Conservation (phyloP, 148 eudicot genomes). For the Amaranthus cruentus region DNA sequence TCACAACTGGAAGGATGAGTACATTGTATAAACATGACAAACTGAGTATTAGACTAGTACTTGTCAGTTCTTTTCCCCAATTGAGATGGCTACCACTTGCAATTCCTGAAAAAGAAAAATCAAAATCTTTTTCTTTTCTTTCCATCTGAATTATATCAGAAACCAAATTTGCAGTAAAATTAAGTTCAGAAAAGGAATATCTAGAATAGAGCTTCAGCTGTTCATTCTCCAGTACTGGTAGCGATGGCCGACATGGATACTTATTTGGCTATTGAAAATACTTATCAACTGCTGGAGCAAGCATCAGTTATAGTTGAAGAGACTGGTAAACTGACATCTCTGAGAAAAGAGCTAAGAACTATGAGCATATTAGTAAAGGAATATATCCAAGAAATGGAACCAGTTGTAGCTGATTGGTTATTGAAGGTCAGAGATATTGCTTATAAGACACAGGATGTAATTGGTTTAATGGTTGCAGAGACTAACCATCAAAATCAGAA, state of each 20-base stretch:
- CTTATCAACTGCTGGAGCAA: constrained; percentile 21
- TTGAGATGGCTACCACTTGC: background rate
- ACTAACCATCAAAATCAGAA: constrained; percentile 11
- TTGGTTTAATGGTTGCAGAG: constrained; percentile 16
- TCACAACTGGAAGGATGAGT: background rate
- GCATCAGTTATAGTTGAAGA: constrained; percentile 6
- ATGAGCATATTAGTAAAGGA: constrained; percentile 12
- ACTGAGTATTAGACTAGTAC: background rate
- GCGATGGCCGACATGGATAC: constrained; percentile 28
- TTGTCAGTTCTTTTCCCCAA: background rate
- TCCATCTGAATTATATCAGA: background rate
- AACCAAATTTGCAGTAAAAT: background rate
- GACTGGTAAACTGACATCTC: constrained; percentile 13
- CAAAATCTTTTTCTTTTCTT: background rate
- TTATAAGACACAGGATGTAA: constrained; percentile 18
- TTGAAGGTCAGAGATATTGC: constrained; percentile 15
- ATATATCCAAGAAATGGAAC: constrained; percentile 8
- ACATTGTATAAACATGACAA: background rate
- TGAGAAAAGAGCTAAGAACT: constrained; percentile 1
- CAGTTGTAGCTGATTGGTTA: constrained; percentile 13
- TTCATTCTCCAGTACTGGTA: background rate
- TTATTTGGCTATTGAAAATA: constrained; percentile 23
- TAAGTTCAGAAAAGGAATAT: background rate
- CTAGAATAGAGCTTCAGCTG: too few species aligned
- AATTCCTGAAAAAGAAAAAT: too few species aligned